phyloP scores from a whole-genome alignment of 2,329 filamentous ascomycete species.

The Trichothecium sympodiale region DNA sequence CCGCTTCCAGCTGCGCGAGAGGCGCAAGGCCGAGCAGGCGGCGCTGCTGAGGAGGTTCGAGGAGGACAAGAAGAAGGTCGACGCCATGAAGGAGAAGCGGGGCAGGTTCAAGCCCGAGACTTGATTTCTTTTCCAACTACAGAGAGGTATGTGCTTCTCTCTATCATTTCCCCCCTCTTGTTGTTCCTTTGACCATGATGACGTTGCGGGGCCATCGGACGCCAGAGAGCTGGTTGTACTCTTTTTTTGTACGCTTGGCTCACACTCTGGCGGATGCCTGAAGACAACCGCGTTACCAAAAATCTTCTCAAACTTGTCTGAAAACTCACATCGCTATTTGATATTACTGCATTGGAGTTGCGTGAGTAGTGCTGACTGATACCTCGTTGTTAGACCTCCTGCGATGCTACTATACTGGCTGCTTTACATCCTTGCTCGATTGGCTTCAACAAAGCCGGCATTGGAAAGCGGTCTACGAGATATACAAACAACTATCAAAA shows the following conservation, averaged over 20 bases:
- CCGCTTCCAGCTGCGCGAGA: conserved; percentile 70
- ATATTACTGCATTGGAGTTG: neutral
- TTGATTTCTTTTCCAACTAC: conserved; percentile 13
- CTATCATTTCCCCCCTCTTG: neutral
- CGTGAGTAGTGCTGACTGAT: too few species aligned
- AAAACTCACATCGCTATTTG: conserved; percentile 12
- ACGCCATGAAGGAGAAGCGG: conserved; percentile 57
- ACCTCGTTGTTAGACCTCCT: too few species aligned
- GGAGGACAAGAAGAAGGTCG: conserved; percentile 61
- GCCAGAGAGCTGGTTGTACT: conserved; percentile 3
- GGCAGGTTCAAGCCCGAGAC: conserved; percentile 48
- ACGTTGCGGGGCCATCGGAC: conserved; percentile 43
- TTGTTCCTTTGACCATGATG: conserved; percentile 26
- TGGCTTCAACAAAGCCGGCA: too few species aligned
- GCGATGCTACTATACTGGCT: too few species aligned
- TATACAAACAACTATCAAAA: too few species aligned
- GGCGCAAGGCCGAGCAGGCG: conserved; percentile 62
- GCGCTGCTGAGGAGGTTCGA: conserved; percentile 62
- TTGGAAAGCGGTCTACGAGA: too few species aligned
- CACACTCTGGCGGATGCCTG: conserved; percentile 31
- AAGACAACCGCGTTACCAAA: conserved; percentile 49
- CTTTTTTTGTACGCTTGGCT: neutral
- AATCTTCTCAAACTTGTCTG: conserved; percentile 58
- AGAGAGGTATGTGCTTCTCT: conserved; percentile 4
- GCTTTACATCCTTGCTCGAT: too few species aligned